Conservation (phyloP, 2,329 filamentous ascomycete species). For the Scorias spongiosa region DNA sequence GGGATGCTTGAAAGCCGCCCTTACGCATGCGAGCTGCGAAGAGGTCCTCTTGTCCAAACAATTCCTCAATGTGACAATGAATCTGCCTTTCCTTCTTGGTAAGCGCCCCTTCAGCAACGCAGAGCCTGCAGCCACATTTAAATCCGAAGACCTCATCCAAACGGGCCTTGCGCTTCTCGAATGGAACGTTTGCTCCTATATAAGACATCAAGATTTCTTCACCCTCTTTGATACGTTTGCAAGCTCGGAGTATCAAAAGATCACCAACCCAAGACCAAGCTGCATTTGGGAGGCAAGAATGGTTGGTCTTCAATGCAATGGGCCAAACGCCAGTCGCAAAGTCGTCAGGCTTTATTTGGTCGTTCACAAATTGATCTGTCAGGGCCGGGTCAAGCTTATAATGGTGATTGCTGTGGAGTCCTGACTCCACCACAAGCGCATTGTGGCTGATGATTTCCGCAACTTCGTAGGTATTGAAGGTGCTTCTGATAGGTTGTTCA, state of each 20-base stretch:
- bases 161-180: neutral
- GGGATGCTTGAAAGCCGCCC: neutral
- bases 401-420: neutral
- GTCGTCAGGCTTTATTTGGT: neutral
- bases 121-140: neutral
- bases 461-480: neutral
- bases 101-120: neutral
- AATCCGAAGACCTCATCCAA: neutral
- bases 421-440: neutral
- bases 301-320: conserved; percentile 39
- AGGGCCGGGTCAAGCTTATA: neutral
- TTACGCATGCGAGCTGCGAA: neutral
- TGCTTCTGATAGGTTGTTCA: neutral
- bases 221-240: conserved; percentile 36
- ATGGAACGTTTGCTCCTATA: conserved; percentile 16
- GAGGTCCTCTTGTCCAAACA: neutral
- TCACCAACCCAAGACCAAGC: conserved; percentile 42
- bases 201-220: conserved; percentile 49
- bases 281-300: conserved; percentile 47
- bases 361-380: neutral
- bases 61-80: neutral
- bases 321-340: conserved; percentile 16
- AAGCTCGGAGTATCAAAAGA: conserved; percentile 34
- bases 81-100: neutral
- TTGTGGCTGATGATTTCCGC: neutral